Evolutionary conservation across 1,284 basidiomycete genomes (phyloP).

Genomic region (Melampsora americana): DNA sequence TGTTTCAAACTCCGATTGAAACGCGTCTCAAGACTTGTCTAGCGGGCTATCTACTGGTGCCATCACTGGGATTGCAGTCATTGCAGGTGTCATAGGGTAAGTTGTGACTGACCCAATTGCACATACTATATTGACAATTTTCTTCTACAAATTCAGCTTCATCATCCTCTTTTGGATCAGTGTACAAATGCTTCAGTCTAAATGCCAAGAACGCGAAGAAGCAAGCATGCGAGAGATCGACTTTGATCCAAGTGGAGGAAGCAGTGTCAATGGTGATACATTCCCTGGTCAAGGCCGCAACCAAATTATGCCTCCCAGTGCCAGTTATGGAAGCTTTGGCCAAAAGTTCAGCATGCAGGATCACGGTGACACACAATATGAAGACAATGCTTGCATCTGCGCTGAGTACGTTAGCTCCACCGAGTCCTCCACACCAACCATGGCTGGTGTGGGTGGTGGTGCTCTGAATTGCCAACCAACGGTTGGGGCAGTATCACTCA

Average conservation of each 20-base stretch:
- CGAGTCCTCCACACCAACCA: background rate
- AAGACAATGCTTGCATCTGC: background rate
- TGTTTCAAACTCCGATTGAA: background rate
- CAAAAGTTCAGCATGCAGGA: background rate
- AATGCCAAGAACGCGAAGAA: conserved; percentile 17
- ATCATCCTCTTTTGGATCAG: conserved; percentile 36
- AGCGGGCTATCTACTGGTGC: conserved; percentile 17
- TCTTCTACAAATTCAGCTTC: background rate
- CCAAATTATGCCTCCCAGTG: background rate
- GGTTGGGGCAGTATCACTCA: background rate
- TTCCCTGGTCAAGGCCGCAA: background rate
- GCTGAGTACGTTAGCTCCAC: background rate
- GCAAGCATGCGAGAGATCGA: conserved; percentile 33
- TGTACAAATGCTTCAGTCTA: conserved; percentile 29
- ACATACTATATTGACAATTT: background rate
- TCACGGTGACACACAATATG: background rate
- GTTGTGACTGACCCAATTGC: background rate
- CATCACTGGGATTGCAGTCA: conserved; percentile 22
- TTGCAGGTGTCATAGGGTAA: conserved; percentile 31
- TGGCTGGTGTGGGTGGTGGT: background rate
- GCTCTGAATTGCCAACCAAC: conserved; percentile 6
- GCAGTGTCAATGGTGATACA: conserved; percentile 19
- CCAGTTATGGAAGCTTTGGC: background rate
- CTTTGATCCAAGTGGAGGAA: conserved; percentile 21
- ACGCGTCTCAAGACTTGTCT: background rate